These are phyloP conservation scores for Fusarium agapanthi DNA, from an alignment of 2,329 filamentous ascomycete genomes.

Conservation along the genomic window DNA sequence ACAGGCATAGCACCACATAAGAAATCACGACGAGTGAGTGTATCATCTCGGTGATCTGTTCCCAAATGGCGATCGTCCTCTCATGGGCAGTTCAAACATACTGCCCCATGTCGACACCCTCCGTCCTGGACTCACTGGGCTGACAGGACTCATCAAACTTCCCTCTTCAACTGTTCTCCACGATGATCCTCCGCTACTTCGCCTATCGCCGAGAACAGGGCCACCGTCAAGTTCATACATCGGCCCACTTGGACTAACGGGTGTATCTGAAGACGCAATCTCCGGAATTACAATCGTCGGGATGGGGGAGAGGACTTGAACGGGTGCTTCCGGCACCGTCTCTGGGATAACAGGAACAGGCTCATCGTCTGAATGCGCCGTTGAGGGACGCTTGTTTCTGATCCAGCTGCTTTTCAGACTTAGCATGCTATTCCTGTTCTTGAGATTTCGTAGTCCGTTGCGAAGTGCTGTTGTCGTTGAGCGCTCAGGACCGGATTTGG, in stretches of 20 bases:
- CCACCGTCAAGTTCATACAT: conserved; percentile 3
- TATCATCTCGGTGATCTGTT: not conserved
- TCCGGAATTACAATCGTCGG: not conserved
- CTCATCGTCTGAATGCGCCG: not conserved
- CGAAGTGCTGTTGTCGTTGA: conserved; percentile 18
- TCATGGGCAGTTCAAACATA: conserved; percentile 9
- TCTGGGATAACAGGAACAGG: not conserved
- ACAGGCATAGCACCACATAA: not conserved
- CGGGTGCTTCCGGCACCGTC: not conserved
- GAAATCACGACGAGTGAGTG: not conserved
- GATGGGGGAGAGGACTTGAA: not conserved
- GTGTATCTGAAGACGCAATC: conserved; percentile 9
- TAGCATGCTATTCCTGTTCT: conserved; percentile 35
- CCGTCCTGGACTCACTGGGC: conserved; percentile 14
- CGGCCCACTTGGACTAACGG: not conserved
- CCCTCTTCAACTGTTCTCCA: not conserved
- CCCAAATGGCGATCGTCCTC: not conserved
- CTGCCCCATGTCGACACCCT: conserved; percentile 6
- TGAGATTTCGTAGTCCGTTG: conserved; percentile 34
- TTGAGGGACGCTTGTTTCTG: conserved; percentile 25
- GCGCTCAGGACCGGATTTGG: not conserved
- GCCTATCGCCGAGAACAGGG: not conserved
- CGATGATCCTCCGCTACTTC: conserved; percentile 29
- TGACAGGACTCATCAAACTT: not conserved
- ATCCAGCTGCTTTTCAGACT: conserved; percentile 43